phyloP scores from a whole-genome alignment of 1,284 basidiomycete genomes.

The Rhodotorula sp. region DNA sequence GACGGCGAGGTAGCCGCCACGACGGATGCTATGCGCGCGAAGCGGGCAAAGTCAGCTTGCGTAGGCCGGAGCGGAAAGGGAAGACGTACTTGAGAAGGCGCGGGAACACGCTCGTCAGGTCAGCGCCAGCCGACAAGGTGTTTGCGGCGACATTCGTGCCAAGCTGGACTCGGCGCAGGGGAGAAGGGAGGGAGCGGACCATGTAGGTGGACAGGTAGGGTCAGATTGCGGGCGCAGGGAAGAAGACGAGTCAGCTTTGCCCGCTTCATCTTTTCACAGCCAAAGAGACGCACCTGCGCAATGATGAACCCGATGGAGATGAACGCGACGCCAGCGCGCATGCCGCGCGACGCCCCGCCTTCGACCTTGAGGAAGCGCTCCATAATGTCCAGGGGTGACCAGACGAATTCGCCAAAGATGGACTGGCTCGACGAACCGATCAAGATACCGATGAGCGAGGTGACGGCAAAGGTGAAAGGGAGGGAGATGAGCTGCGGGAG shows the following conservation, averaged over 20 bases:
- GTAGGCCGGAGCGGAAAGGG: neutral
- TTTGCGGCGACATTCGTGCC: slow-evolving; percentile 62
- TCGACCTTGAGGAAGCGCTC: slow-evolving; percentile 63
- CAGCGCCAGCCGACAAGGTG: slow-evolving; percentile 79
- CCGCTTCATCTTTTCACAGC: no score
- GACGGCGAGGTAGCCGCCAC: slow-evolving; percentile 76
- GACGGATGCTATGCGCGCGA: slow-evolving; percentile 66
- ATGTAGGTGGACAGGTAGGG: neutral
- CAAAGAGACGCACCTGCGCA: neutral
- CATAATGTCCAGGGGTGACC: slow-evolving; percentile 76
- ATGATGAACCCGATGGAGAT: slow-evolving; percentile 66
- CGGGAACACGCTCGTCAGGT: slow-evolving; percentile 76
- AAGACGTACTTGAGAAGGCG: slow-evolving; percentile 67
- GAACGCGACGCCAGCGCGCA: slow-evolving; percentile 59
- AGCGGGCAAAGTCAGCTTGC: slow-evolving; percentile 63
- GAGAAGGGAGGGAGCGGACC: slow-evolving; percentile 48
- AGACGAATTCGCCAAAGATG: slow-evolving; percentile 74
- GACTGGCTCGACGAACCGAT: slow-evolving; percentile 75
- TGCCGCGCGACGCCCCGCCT: slow-evolving; percentile 19
- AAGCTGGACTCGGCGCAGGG: slow-evolving; percentile 54
- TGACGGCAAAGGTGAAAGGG: slow-evolving; percentile 72
- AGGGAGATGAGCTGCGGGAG: slow-evolving; percentile 72
- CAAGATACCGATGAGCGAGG: slow-evolving; percentile 80
- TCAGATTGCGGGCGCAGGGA: no score
- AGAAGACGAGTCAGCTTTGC: no score